These are phyloP conservation scores for Hypoxylon intermedium DNA, from an alignment of 495 filamentous ascomycete genomes.

Conservation along the genomic window DNA sequence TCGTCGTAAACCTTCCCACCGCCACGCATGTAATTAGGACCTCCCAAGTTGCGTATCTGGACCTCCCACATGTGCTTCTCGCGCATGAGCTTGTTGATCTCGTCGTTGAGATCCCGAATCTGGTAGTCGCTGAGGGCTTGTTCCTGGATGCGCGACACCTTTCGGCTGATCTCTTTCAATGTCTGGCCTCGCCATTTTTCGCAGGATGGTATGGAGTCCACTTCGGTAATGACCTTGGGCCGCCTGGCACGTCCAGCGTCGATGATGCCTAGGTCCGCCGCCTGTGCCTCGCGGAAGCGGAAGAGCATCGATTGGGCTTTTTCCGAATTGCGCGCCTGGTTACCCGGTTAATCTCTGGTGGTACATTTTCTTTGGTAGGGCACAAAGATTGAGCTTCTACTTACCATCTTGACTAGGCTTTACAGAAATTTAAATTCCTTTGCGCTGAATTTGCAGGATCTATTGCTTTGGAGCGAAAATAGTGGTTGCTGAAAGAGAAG, in stretches of 20 bases:
- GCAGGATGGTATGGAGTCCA: conserved; percentile 82
- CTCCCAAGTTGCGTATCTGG: conserved; percentile 91
- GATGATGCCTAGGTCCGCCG: conserved; percentile 94
- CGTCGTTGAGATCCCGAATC: conserved; percentile 97
- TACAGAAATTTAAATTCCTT: not conserved
- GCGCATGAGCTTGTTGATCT: conserved; percentile 98
- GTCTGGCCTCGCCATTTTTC: conserved; percentile 99
- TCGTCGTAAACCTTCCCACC: conserved; percentile 88
- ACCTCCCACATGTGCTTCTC: conserved; percentile 99
- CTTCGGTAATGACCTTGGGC: conserved; percentile 85
- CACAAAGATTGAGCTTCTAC: not conserved
- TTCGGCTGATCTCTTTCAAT: conserved; percentile 95
- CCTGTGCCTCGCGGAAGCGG: conserved; percentile 97
- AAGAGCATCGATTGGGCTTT: conserved; percentile 99
- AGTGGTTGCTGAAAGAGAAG: not conserved
- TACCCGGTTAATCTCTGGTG: conserved; percentile 44
- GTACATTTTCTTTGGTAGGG: not conserved
- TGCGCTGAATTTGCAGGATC: too few relatives aligned
- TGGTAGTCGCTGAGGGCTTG: conserved; percentile 87
- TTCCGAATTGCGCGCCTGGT: conserved; percentile 79
- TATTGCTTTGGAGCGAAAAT: not conserved
- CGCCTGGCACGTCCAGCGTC: conserved; percentile 89
- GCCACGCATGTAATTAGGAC: conserved; percentile 97
- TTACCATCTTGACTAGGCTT: conserved; percentile 44
- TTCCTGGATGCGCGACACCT: conserved; percentile 95